phyloP scores from a whole-genome alignment of 2,329 filamentous ascomycete species.

The Neocatenulostroma microsporum region DNA sequence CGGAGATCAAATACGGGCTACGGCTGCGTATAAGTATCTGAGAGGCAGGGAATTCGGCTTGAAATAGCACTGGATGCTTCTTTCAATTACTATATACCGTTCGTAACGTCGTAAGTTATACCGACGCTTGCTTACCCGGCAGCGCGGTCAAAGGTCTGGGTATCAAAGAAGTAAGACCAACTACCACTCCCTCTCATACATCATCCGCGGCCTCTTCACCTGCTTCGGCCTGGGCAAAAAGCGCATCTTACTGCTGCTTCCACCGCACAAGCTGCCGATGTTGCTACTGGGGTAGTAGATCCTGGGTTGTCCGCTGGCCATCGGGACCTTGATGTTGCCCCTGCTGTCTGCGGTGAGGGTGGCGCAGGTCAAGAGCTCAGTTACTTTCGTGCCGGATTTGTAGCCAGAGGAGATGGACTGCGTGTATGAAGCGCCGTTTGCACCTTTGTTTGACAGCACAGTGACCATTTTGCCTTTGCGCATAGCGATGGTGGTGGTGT shows the following conservation, averaged over 20 bases:
- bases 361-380: constrained; percentile 33
- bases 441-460: constrained; percentile 28
- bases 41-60: no score
- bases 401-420: constrained; percentile 25
- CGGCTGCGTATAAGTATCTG: no score
- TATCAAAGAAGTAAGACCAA: no score
- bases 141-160: no score
- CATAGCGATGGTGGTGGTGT: constrained; percentile 38
- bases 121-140: no score
- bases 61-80: no score
- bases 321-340: constrained; percentile 28
- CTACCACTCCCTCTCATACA: no score
- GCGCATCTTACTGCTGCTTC: no score
- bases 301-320: constrained; percentile 29
- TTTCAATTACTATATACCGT: no score
- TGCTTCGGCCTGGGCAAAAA: no score
- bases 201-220: not conserved
- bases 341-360: constrained; percentile 20
- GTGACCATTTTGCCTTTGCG: constrained; percentile 42
- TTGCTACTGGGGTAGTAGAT: constrained; percentile 29
- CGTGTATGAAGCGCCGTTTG: constrained; percentile 18
- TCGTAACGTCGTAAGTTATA: no score
- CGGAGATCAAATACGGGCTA: no score
- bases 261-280: constrained; percentile 14
- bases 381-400: constrained; percentile 23